phyloP scores from a whole-genome alignment of 176 grass and related monocot genomes.

The Elymus sibiricus region DNA sequence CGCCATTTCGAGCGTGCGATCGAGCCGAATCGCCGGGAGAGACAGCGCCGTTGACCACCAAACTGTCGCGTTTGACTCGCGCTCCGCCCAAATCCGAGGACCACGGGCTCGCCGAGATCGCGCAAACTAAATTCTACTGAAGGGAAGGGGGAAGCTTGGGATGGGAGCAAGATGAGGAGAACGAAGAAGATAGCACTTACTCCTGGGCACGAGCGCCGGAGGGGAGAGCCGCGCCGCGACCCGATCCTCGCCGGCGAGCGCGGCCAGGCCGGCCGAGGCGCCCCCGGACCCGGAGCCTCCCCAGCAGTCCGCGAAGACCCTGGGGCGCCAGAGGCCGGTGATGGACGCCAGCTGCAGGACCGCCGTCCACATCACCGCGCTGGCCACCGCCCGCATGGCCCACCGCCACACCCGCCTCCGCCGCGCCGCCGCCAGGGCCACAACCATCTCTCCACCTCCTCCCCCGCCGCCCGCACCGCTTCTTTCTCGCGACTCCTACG shows the following conservation, averaged over 20 bases:
- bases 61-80: slow-evolving; percentile 29
- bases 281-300: background rate
- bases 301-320: slow-evolving; percentile 45
- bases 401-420: slow-evolving; percentile 53
- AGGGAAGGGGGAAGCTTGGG: background rate
- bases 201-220: slow-evolving; percentile 60
- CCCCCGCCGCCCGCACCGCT: background rate
- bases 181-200: slow-evolving; percentile 39
- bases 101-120: slow-evolving; percentile 25
- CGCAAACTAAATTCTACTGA: background rate
- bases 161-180: slow-evolving; percentile 19
- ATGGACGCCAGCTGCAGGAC: slow-evolving; percentile 80
- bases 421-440: slow-evolving; percentile 1
- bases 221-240: slow-evolving; percentile 40
- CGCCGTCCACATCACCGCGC: slow-evolving; percentile 77
- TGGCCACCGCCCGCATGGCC: slow-evolving; percentile 80
- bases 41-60: background rate
- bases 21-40: slow-evolving; percentile 8
- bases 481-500: background rate
- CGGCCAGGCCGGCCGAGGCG: slow-evolving; percentile 25
- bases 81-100: slow-evolving; percentile 4
- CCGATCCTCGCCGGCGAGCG: slow-evolving; percentile 57
- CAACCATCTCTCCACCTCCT: background rate
- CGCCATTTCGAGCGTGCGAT: slow-evolving; percentile 8
- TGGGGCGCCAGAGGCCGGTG: slow-evolving; percentile 58